These are phyloP conservation scores for Brachypodium distachyon DNA, from an alignment of 202 grass and related monocot species.

Conservation along the genomic window DNA sequence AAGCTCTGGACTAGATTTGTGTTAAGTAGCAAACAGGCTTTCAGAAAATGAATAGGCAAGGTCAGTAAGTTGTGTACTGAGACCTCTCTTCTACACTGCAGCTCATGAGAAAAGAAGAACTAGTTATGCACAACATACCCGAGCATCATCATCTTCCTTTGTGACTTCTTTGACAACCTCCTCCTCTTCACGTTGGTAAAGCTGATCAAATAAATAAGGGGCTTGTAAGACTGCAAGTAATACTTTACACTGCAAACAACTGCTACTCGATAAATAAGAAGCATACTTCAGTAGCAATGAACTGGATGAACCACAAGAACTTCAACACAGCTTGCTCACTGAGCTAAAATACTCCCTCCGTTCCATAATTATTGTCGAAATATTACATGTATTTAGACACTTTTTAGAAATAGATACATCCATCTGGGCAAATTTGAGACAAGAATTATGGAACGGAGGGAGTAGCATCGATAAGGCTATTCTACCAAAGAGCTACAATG, in stretches of 20 bases:
- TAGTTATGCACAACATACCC: constrained; percentile 13
- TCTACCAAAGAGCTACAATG: neutral
- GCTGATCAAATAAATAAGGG: constrained; percentile 25
- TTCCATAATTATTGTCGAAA: too few species aligned
- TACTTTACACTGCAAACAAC: neutral
- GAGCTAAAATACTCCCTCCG: neutral
- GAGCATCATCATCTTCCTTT: constrained; percentile 31
- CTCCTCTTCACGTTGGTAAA: constrained; percentile 56
- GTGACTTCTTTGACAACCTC: constrained; percentile 47
- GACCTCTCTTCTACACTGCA: neutral
- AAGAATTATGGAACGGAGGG: too few species aligned
- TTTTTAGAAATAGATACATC: too few species aligned
- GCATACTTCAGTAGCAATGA: neutral
- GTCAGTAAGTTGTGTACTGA: neutral
- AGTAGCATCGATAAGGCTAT: neutral
- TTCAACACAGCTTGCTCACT: neutral
- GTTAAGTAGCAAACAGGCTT: neutral
- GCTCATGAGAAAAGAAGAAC: neutral
- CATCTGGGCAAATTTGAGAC: too few species aligned
- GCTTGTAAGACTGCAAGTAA: neutral
- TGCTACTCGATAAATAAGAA: neutral
- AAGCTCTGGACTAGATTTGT: neutral
- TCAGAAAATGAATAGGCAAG: neutral
- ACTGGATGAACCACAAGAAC: neutral
- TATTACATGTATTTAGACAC: too few species aligned